Conservation (phyloP, 208 protist species). For the Paratrypanosoma confusum region DNA sequence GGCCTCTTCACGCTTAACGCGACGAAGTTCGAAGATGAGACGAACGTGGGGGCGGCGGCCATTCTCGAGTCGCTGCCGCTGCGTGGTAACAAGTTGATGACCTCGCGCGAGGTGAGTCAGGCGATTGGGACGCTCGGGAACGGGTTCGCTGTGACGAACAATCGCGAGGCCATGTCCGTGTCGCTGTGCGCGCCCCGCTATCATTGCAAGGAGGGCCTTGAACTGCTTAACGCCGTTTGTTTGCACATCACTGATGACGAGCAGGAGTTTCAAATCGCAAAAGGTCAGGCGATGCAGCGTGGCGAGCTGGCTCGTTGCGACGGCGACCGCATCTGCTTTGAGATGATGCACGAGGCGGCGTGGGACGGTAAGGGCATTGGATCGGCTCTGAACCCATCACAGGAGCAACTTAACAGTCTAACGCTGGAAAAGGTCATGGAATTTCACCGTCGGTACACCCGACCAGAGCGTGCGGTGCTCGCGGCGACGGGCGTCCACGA, state of each 20-base stretch:
- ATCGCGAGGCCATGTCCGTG: slow-evolving; percentile 71
- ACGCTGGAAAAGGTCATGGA: slow-evolving; percentile 47
- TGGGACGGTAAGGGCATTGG: slow-evolving; percentile 71
- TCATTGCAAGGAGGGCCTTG: slow-evolving; percentile 59
- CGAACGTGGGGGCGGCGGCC: slow-evolving; percentile 40
- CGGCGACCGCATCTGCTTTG: slow-evolving; percentile 73
- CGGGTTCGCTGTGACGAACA: slow-evolving; percentile 74
- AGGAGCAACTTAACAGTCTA: slow-evolving; percentile 41
- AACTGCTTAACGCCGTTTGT: slow-evolving; percentile 66
- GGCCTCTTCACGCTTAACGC: slow-evolving; percentile 79
- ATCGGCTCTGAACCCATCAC: slow-evolving; percentile 38
- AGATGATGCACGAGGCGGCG: slow-evolving; percentile 82
- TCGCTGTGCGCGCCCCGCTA: slow-evolving; percentile 78
- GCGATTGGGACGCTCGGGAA: slow-evolving; percentile 60
- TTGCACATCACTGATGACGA: slow-evolving; percentile 51
- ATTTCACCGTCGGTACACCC: slow-evolving; percentile 54
- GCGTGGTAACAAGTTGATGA: slow-evolving; percentile 41
- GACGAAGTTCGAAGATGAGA: slow-evolving; percentile 65
- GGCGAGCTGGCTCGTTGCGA: slow-evolving; percentile 40
- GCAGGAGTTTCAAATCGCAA: slow-evolving; percentile 58
- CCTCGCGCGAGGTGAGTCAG: slow-evolving; percentile 42
- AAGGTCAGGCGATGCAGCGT: slow-evolving; percentile 42
- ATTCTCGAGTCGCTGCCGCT: slow-evolving; percentile 75
- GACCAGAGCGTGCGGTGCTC: slow-evolving; percentile 58
- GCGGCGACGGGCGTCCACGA: slow-evolving; percentile 73